phyloP scores from a whole-genome alignment of 1,284 basidiomycete genomes.

The Boletus hoseneyae region DNA sequence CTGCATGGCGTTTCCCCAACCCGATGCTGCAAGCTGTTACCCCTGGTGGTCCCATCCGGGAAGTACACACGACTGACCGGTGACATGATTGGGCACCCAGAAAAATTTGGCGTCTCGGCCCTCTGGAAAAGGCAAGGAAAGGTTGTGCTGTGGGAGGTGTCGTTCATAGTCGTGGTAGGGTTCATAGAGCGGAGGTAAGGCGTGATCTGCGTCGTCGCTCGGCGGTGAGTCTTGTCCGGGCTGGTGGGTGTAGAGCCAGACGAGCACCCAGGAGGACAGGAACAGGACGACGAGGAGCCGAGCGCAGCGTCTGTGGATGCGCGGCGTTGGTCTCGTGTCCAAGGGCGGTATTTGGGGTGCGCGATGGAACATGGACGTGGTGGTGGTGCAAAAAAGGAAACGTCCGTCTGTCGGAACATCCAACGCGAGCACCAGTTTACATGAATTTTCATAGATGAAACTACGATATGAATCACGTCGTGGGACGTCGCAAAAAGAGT shows the following conservation, averaged over 20 bases:
- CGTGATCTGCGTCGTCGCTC: conserved; percentile 9
- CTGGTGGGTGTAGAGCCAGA: conserved; percentile 20
- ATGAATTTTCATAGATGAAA: conserved; percentile 24
- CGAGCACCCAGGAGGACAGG: conserved; percentile 12
- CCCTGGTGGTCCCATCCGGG: not conserved
- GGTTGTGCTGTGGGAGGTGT: conserved; percentile 44
- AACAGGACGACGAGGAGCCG: conserved; percentile 22
- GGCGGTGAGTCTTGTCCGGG: not conserved
- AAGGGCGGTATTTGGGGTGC: too few relatives aligned
- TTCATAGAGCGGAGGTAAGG: conserved; percentile 45
- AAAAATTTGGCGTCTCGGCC: conserved; percentile 45
- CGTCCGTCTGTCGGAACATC: too few relatives aligned
- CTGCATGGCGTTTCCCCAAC: conserved; percentile 61
- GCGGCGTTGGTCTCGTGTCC: not conserved
- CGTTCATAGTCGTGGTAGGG: conserved; percentile 45
- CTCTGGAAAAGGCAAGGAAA: conserved; percentile 39
- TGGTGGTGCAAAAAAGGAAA: not conserved
- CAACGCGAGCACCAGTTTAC: too few relatives aligned
- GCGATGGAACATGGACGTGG: too few relatives aligned
- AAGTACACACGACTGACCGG: conserved; percentile 28
- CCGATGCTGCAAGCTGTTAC: conserved; percentile 35
- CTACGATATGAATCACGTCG: conserved; percentile 17
- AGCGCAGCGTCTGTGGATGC: conserved; percentile 14
- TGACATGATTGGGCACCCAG: conserved; percentile 49
- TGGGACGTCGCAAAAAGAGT: too few relatives aligned